Evolutionary conservation across 139 green algal species (phyloP).

Genomic region (Closterium sp.): DNA sequence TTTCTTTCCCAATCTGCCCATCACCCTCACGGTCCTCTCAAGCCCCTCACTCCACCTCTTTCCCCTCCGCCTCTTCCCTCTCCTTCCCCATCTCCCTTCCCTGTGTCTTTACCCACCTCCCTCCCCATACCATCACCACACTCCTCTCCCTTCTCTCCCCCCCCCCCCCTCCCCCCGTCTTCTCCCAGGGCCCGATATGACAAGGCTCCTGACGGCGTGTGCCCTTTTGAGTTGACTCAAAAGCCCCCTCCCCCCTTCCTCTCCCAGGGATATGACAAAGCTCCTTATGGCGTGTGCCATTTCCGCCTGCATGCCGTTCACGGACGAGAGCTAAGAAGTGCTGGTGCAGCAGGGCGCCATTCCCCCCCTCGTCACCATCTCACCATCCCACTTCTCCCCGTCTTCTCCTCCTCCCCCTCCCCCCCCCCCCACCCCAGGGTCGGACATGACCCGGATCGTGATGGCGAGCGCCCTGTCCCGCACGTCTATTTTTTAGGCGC

Average conservation of each 20-base stretch:
- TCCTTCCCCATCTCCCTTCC: background rate
- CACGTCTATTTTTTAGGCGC: too few relatives aligned
- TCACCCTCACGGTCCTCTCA: too few relatives aligned
- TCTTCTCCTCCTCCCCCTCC: background rate
- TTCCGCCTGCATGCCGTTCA: too few relatives aligned
- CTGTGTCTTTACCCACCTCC: too few relatives aligned
- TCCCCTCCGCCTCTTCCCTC: background rate
- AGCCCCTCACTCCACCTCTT: too few relatives aligned
- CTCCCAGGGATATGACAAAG: background rate
- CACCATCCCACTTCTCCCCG: background rate
- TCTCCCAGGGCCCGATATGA: background rate
- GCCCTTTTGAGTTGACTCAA: too few relatives aligned
- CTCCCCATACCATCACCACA: too few relatives aligned
- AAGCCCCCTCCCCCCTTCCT: background rate
- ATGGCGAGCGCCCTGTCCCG: constrained; percentile 27
- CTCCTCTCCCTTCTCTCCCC: background rate
- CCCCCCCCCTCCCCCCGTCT: background rate
- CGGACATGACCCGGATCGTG: constrained; percentile 28
- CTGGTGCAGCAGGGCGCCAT: too few relatives aligned
- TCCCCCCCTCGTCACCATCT: background rate
- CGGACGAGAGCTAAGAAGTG: background rate
- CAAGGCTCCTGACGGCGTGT: too few relatives aligned
- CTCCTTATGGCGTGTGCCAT: too few relatives aligned
- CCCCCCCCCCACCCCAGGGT: constrained; percentile 7
- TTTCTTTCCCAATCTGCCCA: too few relatives aligned